Evolutionary conservation across 495 filamentous ascomycete species (phyloP), one percentile per base, ranked within the genome.

Genomic region (Corynascus novoguineensis): DNA sequence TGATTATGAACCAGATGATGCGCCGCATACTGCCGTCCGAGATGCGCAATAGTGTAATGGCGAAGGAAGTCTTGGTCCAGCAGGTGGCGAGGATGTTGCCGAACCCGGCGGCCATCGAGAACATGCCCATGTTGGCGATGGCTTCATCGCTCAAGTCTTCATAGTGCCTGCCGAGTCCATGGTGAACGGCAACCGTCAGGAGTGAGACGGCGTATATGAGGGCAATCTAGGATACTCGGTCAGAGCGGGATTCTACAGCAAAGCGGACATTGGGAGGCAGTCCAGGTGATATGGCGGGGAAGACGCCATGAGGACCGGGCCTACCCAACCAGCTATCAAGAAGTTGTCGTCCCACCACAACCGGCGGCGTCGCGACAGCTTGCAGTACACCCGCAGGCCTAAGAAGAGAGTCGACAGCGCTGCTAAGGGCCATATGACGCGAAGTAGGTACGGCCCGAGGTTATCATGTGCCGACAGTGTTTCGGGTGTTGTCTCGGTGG

Each of bases 61-160:
- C 58, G 50, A 60, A 59, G 17, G 51, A 48, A 0, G 58, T 55
- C 44, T 55, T 60, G 58, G 50, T 60, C 58, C 58, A 60, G 11
- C n/a, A 27, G n/a, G 58, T 40, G 24, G 45, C 50, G 19, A 55
- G 50, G 45, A 60, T 60, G 37, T 37, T 17, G 24, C 22, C 44
- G 14, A 47, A 47, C 15, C 44, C 44, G 27, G 25, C 12, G 0
- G 44, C 22, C 22, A 28, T 28, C 4, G 44, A 47, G 4, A 17
- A 15, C 44, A 47, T 25, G 44, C 22, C 24, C 10, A 47, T 4
- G 12, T 2, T 17, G 11, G 44, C 4, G 9, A 47, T 47, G 15
- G 24, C 21, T 17, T 28, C 22, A 27, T 47, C 22, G 27, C 22
- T 25, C 15, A 47, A 12, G 15, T 47, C 25, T 1, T 17, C 25